Conservation (phyloP, 1,284 basidiomycete genomes). For the Boletus sp. region DNA sequence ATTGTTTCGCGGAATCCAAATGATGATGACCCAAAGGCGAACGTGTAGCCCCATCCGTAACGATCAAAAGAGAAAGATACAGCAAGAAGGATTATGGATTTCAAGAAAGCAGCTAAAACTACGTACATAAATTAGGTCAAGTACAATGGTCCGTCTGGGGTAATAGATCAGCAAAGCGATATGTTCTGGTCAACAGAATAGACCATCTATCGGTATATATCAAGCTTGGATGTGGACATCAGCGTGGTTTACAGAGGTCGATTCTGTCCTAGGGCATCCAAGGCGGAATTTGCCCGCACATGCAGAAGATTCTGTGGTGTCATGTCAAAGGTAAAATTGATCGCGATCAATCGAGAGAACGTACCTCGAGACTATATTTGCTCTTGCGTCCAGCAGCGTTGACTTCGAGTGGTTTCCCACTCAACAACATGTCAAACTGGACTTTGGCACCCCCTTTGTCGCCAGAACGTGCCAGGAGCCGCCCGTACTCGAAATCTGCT, state of each 20-base stretch:
- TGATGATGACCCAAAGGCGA: neutral
- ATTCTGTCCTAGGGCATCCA: conserved; percentile 37
- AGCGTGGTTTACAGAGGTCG: conserved; percentile 17
- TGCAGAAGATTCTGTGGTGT: conserved; percentile 39
- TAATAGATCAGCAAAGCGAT: conserved; percentile 12
- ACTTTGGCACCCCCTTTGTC: conserved; percentile 51
- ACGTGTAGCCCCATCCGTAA: neutral
- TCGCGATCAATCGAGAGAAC: neutral
- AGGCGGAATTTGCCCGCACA: conserved; percentile 44
- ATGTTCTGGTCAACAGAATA: too few species aligned
- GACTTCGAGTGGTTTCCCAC: conserved; percentile 49
- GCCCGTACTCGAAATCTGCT: conserved; percentile 76
- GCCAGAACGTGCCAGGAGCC: conserved; percentile 62
- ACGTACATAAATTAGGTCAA: conserved; percentile 12
- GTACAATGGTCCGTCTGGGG: conserved; percentile 1
- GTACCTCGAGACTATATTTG: conserved; percentile 36
- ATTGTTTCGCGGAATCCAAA: too few species aligned
- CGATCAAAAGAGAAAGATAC: neutral
- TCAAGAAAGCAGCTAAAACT: conserved; percentile 3
- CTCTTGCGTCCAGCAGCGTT: conserved; percentile 45
- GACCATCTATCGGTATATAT: neutral
- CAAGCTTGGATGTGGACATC: neutral
- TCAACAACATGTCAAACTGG: conserved; percentile 68
- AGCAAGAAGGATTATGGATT: neutral
- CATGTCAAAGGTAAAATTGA: neutral